Conservation (phyloP, 225 moss, liverwort and hornwort genomes). For the Marchantia polymorpha region DNA sequence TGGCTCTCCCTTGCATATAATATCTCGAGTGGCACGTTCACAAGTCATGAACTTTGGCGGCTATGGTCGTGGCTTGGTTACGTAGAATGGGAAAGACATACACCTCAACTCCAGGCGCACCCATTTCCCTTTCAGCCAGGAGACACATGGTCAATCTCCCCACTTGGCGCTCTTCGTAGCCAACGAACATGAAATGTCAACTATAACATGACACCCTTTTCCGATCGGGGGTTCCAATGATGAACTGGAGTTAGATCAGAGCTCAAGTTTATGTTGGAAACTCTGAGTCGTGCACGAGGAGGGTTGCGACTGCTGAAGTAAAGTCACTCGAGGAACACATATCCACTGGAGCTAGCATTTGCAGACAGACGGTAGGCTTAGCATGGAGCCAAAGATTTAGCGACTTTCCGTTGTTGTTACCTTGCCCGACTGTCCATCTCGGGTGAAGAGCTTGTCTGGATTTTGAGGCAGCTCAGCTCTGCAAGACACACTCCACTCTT, state of each 20-base stretch:
- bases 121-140: not conserved
- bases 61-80: not conserved
- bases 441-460: not conserved
- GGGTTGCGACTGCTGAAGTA: not conserved
- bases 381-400: not conserved
- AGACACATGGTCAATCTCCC: not conserved
- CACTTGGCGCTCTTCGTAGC: not conserved
- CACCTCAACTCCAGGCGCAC: not conserved
- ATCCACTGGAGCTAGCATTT: too few relatives aligned
- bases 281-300: not conserved
- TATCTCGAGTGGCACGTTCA: not conserved
- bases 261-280: not conserved
- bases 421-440: not conserved
- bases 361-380: too few relatives aligned
- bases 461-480: not conserved
- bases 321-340: not conserved
- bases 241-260: not conserved
- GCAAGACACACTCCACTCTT: constrained; percentile 3
- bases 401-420: not conserved
- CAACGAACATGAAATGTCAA: not conserved
- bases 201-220: too few relatives aligned
- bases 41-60: not conserved
- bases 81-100: not conserved
- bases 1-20: not conserved
- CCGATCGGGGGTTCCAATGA: too few relatives aligned